These are phyloP conservation scores for Thermothelomyces thermophilus DNA, from an alignment of 2,329 filamentous ascomycete species.

Conservation along the genomic window DNA sequence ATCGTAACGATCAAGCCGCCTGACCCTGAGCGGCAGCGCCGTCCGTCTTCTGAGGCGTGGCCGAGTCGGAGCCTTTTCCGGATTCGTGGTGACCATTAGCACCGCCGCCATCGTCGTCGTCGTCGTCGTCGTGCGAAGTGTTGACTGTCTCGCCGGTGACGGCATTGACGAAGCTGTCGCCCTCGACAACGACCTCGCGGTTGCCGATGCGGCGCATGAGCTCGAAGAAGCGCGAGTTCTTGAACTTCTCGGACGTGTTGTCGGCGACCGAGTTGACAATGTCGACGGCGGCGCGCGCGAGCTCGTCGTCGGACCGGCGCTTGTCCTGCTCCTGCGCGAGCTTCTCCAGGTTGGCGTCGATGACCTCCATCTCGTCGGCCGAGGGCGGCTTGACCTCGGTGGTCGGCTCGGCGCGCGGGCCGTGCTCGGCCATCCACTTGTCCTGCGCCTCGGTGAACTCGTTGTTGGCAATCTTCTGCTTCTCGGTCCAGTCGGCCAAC, in stretches of 20 bases:
- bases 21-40: not conserved
- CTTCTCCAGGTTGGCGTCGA: conserved; percentile 24
- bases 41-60: not conserved
- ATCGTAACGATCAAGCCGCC: not conserved
- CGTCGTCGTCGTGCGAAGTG: conserved; percentile 2
- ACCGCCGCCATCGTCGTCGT: not conserved
- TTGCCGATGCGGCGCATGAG: conserved; percentile 72
- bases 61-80: not conserved
- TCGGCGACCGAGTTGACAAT: conserved; percentile 62
- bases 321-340: conserved; percentile 29
- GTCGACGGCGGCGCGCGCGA: conserved; percentile 64
- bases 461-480: conserved; percentile 10
- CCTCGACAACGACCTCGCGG: conserved; percentile 64
- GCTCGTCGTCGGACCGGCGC: conserved; percentile 53
- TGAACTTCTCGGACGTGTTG: conserved; percentile 67
- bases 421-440: conserved; percentile 30
- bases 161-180: conserved; percentile 36
- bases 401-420: conserved; percentile 19
- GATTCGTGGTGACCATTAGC: not conserved
- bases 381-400: conserved; percentile 10
- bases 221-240: conserved; percentile 67
- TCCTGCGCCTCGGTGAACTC: conserved; percentile 21
- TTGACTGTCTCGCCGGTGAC: conserved; percentile 23
- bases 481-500: conserved; percentile 17
- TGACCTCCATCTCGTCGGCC: conserved; percentile 19